A percentile compares a stretch with the other conserved stretches of the same genome.
phyloP scores from a whole-genome alignment of 805 yeast species.

The Millerago galiae region DNA sequence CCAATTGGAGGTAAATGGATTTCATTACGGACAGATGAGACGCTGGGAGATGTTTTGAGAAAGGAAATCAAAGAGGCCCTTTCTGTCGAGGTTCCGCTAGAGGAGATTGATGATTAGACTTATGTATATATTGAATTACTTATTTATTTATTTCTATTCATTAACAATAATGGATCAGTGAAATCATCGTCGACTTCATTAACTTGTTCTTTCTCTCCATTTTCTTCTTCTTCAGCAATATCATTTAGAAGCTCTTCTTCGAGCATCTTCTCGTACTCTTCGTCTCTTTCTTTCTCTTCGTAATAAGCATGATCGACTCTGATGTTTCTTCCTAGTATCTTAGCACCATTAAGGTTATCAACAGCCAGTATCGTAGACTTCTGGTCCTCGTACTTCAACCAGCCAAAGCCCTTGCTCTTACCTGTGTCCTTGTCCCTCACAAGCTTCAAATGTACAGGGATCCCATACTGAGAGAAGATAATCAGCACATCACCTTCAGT shows the following conservation, averaged over 20 bases:
- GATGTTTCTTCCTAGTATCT: conserved; percentile 41
- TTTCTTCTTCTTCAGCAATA: conserved; percentile 11
- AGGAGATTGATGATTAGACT: conserved; percentile 14
- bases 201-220: not conserved
- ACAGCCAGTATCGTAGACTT: conserved; percentile 78
- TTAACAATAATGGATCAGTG: conserved; percentile 20
- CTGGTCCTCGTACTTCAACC: conserved; percentile 76
- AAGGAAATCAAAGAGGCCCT: conserved; percentile 40
- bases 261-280: conserved; percentile 37
- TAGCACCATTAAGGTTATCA: conserved; percentile 76
- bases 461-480: conserved; percentile 85
- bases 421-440: conserved; percentile 62
- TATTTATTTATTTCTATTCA: conserved; percentile 7
- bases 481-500: conserved; percentile 71
- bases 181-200: conserved; percentile 16
- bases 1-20: conserved; percentile 70
- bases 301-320: conserved; percentile 71
- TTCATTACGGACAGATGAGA: conserved; percentile 58
- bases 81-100: conserved; percentile 17
- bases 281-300: conserved; percentile 46
- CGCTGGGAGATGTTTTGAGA: conserved; percentile 42
- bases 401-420: conserved; percentile 69
- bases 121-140: too few species aligned
- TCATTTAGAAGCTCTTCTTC: conserved; percentile 28
- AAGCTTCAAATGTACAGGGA: conserved; percentile 69